These are phyloP conservation scores for Corylus americana DNA, from an alignment of 306 rosid species.

Conservation along the genomic window DNA sequence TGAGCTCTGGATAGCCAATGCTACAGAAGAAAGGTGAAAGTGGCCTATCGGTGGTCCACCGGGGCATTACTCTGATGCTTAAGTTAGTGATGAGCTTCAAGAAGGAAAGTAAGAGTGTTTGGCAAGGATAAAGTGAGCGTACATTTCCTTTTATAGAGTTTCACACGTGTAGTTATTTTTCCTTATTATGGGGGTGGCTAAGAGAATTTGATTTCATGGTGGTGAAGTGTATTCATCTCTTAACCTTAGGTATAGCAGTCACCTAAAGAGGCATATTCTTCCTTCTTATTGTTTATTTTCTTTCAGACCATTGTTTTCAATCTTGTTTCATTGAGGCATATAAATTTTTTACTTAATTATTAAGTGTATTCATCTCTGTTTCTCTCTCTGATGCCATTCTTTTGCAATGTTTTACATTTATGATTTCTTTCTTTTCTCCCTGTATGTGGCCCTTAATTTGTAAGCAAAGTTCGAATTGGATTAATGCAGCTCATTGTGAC, in stretches of 20 bases:
- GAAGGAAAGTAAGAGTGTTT: too few relatives aligned
- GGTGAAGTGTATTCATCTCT: background rate
- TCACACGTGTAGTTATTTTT: too few relatives aligned
- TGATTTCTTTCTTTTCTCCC: background rate
- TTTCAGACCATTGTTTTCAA: background rate
- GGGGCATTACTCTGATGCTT: too few relatives aligned
- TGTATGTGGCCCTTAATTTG: background rate
- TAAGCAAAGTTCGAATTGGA: background rate
- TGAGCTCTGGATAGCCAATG: too few relatives aligned
- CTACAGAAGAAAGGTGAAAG: too few relatives aligned
- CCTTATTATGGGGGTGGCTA: too few relatives aligned
- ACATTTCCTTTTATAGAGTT: too few relatives aligned
- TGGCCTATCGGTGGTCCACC: too few relatives aligned
- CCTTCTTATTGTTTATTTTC: background rate
- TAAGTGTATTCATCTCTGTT: background rate
- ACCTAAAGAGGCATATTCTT: background rate
- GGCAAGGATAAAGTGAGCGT: too few relatives aligned
- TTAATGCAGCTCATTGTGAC: slow-evolving; percentile 78
- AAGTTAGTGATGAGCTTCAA: too few relatives aligned
- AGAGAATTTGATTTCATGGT: too few relatives aligned
- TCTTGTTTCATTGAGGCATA: background rate
- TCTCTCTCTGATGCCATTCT: background rate
- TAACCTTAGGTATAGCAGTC: background rate
- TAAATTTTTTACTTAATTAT: too few relatives aligned
- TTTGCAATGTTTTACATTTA: background rate